phyloP scores from a whole-genome alignment of 208 protist species.

The Trypanosoma cruzi region DNA sequence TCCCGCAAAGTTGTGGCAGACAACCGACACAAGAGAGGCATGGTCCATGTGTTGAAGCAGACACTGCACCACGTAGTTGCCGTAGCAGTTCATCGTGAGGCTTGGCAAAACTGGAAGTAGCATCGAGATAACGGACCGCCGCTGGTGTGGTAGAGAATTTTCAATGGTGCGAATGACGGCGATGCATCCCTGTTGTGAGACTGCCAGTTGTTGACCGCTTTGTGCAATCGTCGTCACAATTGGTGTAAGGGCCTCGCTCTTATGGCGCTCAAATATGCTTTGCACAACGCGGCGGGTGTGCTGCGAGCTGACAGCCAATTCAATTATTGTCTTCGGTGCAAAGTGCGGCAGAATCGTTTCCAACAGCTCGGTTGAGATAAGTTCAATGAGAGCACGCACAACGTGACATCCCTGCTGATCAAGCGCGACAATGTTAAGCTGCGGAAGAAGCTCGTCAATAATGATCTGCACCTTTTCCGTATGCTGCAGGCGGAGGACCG shows the following conservation, averaged over 20 bases:
- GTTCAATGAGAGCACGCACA: slow-evolving; percentile 67
- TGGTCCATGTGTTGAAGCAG: slow-evolving; percentile 72
- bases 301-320: slow-evolving; percentile 54
- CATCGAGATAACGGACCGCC: slow-evolving; percentile 42
- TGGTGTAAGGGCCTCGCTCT: slow-evolving; percentile 41
- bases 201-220: slow-evolving; percentile 46
- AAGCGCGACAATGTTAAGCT: slow-evolving; percentile 58
- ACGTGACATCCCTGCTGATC: slow-evolving; percentile 79
- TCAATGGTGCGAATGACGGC: slow-evolving; percentile 78
- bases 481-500: slow-evolving; percentile 61
- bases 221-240: slow-evolving; percentile 60
- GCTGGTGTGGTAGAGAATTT: slow-evolving; percentile 51
- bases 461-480: slow-evolving; percentile 55
- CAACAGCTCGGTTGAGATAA: slow-evolving; percentile 49
- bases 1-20: slow-evolving; percentile 48
- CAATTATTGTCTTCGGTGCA: slow-evolving; percentile 35
- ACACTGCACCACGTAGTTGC: slow-evolving; percentile 91
- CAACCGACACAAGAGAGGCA: slow-evolving; percentile 32
- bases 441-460: slow-evolving; percentile 59
- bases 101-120: slow-evolving; percentile 60
- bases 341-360: slow-evolving; percentile 48
- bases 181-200: slow-evolving; percentile 84
- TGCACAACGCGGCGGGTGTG: slow-evolving; percentile 80
- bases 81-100: slow-evolving; percentile 80
- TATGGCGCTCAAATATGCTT: slow-evolving; percentile 74